Percentiles rank a stretch among this genome's conserved stretches.
Evolutionary conservation across 306 rosid genomes (phyloP).

Genomic region (Herpetospermum pedunculosum): DNA sequence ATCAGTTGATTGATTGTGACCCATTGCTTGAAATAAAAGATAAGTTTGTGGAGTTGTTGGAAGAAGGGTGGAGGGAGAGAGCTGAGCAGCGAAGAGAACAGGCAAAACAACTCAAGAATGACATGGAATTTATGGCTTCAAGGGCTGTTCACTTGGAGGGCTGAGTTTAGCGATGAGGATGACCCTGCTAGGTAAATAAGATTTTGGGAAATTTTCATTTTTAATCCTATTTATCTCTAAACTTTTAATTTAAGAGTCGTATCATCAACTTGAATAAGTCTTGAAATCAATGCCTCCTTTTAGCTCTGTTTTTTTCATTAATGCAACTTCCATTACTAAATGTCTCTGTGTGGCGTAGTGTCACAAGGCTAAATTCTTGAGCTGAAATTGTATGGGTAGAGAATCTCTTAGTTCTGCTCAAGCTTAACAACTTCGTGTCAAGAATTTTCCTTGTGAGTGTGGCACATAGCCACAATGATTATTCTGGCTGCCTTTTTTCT

Average conservation of each 20-base stretch:
- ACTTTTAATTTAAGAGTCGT: neutral
- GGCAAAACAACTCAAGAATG: conserved; percentile 28
- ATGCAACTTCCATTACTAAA: too few relatives aligned
- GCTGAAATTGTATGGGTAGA: too few relatives aligned
- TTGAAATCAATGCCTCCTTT: neutral
- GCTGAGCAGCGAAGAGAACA: conserved; percentile 32
- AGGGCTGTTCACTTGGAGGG: conserved; percentile 12
- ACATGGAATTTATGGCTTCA: conserved; percentile 33
- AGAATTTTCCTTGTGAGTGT: neutral
- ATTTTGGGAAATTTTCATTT: neutral
- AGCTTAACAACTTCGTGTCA: neutral
- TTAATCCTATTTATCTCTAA: neutral
- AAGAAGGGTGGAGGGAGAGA: conserved; percentile 69
- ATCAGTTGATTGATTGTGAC: conserved; percentile 50
- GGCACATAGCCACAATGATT: neutral
- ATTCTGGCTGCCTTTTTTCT: neutral
- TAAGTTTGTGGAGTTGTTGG: conserved; percentile 57
- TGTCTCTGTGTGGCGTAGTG: too few relatives aligned
- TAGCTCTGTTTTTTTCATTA: neutral
- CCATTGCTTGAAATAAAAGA: conserved; percentile 63
- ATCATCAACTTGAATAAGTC: neutral
- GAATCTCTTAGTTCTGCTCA: neutral
- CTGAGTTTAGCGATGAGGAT: neutral
- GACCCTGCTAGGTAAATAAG: conserved; percentile 6
- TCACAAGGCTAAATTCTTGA: too few relatives aligned